Evolutionary conservation across 805 yeast genomes (phyloP).

Genomic region (Saccharomycopsis synnaedendra): DNA sequence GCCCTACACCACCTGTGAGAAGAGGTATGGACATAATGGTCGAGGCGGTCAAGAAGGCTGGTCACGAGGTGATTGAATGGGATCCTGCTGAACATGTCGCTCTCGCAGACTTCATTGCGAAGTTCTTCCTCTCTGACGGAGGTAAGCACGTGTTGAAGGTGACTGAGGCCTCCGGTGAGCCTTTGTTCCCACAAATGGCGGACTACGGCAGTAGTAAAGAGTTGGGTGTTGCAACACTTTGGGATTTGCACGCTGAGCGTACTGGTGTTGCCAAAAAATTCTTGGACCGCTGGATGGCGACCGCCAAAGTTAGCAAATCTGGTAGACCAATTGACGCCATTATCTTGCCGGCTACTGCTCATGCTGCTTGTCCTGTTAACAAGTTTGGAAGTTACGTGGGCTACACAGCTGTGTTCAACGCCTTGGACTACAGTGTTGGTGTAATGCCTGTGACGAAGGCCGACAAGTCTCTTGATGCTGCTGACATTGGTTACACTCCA

Average conservation of each 20-base stretch:
- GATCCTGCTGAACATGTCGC: constrained; percentile 23
- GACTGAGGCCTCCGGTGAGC: constrained; percentile 24
- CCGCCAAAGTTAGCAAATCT: constrained; percentile 19
- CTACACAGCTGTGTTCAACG: constrained; percentile 33
- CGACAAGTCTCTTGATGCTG: constrained; percentile 29
- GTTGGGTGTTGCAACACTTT: constrained; percentile 22
- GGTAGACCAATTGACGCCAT: constrained; percentile 36
- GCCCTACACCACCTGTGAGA: constrained; percentile 46
- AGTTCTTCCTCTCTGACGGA: constrained; percentile 27
- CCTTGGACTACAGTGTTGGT: constrained; percentile 29
- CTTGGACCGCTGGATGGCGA: constrained; percentile 22
- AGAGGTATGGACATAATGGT: constrained; percentile 29
- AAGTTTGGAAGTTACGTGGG: constrained; percentile 23
- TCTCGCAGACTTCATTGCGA: constrained; percentile 20
- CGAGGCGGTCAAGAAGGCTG: constrained; percentile 23
- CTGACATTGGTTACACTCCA: constrained; percentile 21
- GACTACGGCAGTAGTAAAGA: constrained; percentile 21
- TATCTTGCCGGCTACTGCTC: constrained; percentile 34
- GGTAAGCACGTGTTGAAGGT: constrained; percentile 23
- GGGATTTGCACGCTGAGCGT: constrained; percentile 27
- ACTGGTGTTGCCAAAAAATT: constrained; percentile 21
- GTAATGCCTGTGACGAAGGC: constrained; percentile 36
- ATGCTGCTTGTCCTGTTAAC: constrained; percentile 27
- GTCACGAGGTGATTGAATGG: constrained; percentile 34
- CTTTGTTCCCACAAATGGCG: constrained; percentile 20